phyloP scores from a whole-genome alignment of 2,329 filamentous ascomycete genomes.

The Ophiocordyceps australis region DNA sequence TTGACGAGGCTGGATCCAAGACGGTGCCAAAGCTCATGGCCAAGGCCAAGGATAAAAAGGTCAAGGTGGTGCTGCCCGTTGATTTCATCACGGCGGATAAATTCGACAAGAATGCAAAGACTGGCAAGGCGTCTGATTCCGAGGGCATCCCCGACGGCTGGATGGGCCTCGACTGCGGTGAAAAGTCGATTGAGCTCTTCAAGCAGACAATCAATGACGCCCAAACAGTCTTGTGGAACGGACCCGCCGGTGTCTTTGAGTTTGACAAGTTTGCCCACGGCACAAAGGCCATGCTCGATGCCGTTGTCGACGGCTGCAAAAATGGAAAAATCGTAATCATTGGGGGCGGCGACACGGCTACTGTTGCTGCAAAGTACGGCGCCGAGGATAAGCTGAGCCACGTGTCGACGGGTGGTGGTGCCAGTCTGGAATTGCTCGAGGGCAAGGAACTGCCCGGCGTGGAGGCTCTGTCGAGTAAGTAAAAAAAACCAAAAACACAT shows the following conservation, averaged over 20 bases:
- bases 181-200: conserved; percentile 77
- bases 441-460: conserved; percentile 96
- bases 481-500: too few species aligned
- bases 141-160: conserved; percentile 89
- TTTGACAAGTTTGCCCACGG: conserved; percentile 84
- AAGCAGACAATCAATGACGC: conserved; percentile 71
- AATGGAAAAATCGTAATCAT: conserved; percentile 90
- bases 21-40: conserved; percentile 73
- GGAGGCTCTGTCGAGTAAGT: conserved; percentile 68
- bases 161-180: conserved; percentile 93
- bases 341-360: conserved; percentile 93
- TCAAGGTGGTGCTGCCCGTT: conserved; percentile 84
- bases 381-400: conserved; percentile 96
- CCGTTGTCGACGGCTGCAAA: conserved; percentile 64
- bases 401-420: conserved; percentile 92
- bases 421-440: conserved; percentile 88
- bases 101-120: conserved; percentile 71
- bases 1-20: conserved; percentile 87
- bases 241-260: conserved; percentile 93
- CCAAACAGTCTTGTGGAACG: conserved; percentile 98
- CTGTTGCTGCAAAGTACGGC: conserved; percentile 91
- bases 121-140: conserved; percentile 65
- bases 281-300: conserved; percentile 83
- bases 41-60: conserved; percentile 93
- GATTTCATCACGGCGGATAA: conserved; percentile 96